A percentile compares a stretch with the other conserved stretches of the same genome.
Evolutionary conservation across 306 rosid species (phyloP).

Genomic region (Neltuma alba): DNA sequence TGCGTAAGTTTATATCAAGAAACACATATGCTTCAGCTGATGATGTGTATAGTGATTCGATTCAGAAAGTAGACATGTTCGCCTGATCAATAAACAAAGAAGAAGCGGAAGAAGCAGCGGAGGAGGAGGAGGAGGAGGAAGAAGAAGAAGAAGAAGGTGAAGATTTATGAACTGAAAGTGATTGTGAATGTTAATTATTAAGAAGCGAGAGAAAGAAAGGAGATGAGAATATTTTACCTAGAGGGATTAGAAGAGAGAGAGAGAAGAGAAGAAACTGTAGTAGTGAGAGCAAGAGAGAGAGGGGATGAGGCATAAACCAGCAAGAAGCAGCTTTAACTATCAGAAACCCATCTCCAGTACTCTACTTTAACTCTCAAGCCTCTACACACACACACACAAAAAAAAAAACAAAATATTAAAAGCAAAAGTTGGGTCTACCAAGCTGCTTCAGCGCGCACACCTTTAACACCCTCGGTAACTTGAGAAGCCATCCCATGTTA

Average conservation of each 20-base stretch:
- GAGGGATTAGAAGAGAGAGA: slow-evolving; percentile 6
- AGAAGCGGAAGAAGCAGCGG: too few species aligned
- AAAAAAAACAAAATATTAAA: not conserved
- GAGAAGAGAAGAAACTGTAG: slow-evolving; percentile 35
- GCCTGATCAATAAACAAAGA: not conserved
- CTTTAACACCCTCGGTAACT: not conserved
- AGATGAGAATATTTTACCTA: not conserved
- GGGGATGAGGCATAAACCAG: slow-evolving; percentile 43
- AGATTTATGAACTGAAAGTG: not conserved
- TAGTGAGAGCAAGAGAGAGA: slow-evolving; percentile 27
- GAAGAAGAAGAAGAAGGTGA: not conserved
- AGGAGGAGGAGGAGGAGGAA: not conserved
- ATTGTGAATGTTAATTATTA: not conserved
- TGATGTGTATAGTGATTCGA: slow-evolving; percentile 8
- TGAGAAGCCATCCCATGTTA: not conserved
- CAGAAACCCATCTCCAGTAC: slow-evolving; percentile 40
- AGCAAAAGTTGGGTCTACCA: slow-evolving; percentile 44
- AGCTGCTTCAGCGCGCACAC: slow-evolving; percentile 37
- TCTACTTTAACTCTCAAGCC: slow-evolving; percentile 63
- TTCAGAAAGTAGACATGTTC: not conserved
- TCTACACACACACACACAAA: slow-evolving; percentile 3
- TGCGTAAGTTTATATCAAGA: not conserved
- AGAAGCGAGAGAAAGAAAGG: slow-evolving; percentile 5
- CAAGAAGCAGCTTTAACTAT: slow-evolving; percentile 59
- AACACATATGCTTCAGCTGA: slow-evolving; percentile 12